Conservation (phyloP, 345 rosid species). For the Crucihimalaya himalaica region DNA sequence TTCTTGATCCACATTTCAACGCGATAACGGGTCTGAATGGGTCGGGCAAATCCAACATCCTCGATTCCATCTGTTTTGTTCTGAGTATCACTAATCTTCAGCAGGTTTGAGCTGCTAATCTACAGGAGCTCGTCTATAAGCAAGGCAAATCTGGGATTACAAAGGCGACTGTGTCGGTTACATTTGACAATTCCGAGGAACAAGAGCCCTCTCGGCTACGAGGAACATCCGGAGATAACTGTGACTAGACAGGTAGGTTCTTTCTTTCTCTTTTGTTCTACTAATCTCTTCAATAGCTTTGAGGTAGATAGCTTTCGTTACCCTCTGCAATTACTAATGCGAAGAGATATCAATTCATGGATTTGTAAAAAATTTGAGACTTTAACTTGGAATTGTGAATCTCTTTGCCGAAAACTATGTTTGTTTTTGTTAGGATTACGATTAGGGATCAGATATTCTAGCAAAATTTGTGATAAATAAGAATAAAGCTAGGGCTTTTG, state of each 20-base stretch:
- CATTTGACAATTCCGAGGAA: slow-evolving; percentile 87
- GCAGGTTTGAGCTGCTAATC: slow-evolving; percentile 96
- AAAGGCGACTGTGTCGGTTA: slow-evolving; percentile 86
- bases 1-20: slow-evolving; percentile 89
- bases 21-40: slow-evolving; percentile 98
- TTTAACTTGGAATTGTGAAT: no score
- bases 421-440: not conserved
- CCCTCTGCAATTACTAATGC: not conserved
- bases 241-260: slow-evolving; percentile 81
- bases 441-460: not conserved
- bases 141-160: slow-evolving; percentile 99
- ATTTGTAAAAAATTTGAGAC: not conserved
- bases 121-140: slow-evolving; percentile 98
- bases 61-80: slow-evolving; percentile 96
- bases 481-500: no score
- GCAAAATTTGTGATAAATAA: not conserved
- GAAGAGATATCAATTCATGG: not conserved
- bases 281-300: not conserved
- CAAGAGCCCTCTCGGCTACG: slow-evolving; percentile 89
- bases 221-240: slow-evolving; percentile 80
- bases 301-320: not conserved
- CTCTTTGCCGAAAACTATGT: no score
- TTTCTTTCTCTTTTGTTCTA: not conserved
- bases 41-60: slow-evolving; percentile 97
- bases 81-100: slow-evolving; percentile 97